Evolutionary conservation across 257 asterid genomes (phyloP).

Genomic region (Primulina tabacum): DNA sequence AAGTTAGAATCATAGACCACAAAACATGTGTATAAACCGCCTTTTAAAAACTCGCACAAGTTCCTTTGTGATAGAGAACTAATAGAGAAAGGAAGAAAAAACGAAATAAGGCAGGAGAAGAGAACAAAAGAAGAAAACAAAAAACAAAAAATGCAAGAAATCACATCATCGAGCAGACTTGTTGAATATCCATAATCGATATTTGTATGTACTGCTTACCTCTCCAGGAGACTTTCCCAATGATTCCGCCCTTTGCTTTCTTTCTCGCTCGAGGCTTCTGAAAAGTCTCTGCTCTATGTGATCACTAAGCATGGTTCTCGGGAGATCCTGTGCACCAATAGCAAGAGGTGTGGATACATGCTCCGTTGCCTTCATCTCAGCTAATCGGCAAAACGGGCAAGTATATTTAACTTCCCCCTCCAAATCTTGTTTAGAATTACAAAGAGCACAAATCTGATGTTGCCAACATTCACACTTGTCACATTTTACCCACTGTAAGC

Average conservation of each 20-base stretch:
- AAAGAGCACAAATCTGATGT: constrained; percentile 76
- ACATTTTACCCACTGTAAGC: constrained; percentile 72
- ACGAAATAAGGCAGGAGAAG: background rate
- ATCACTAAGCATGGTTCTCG: constrained; percentile 63
- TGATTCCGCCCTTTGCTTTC: constrained; percentile 50
- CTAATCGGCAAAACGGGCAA: constrained; percentile 60
- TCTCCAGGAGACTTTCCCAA: constrained; percentile 45
- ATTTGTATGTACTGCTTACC: constrained; percentile 33
- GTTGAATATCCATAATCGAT: background rate
- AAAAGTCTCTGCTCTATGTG: constrained; percentile 62
- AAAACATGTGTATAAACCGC: background rate
- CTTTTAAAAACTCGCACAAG: background rate
- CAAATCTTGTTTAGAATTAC: constrained; percentile 44
- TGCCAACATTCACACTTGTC: constrained; percentile 68
- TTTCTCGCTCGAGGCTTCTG: constrained; percentile 51
- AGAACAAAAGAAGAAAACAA: background rate
- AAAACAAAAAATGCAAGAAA: background rate
- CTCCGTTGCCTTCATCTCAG: constrained; percentile 37
- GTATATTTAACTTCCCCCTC: constrained; percentile 46
- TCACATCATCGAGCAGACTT: background rate
- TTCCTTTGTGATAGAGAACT: background rate
- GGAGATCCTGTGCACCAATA: constrained; percentile 60
- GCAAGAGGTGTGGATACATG: constrained; percentile 32
- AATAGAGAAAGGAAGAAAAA: background rate
- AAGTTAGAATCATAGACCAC: background rate